Evolutionary conservation across 2,329 filamentous ascomycete species (phyloP), one percentile per base, ranked within the genome.

Genomic region (Trichoderma sp.): DNA sequence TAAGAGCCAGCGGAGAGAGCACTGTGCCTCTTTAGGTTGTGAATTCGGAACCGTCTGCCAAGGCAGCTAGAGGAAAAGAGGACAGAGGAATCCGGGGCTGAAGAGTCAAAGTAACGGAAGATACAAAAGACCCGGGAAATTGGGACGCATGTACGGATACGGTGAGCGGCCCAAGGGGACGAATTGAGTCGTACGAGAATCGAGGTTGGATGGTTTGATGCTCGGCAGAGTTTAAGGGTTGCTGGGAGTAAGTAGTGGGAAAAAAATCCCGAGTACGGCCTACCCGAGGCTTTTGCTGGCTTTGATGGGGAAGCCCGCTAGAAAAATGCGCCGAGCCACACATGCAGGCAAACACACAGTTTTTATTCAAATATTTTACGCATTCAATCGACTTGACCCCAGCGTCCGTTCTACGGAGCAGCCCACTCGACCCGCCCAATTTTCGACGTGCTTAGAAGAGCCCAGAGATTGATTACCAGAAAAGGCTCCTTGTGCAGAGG

Each of bases 401-500:
- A 65, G 58, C 68, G 65, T 65, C 68, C 61, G 61, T 69, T 69
- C 29, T 65, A 69, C 68, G 68, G 68, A 69, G 55, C 37, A 69
- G 55, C 37, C 47, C 59, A 8, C 57, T 43, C 53, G 49, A 68
- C 66, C 66, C 66, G 56, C 65, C 13, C n/a, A 47, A 21, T 53
- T 37, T 60, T 37, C 57, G 59, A 68, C 4, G 24, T 56, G 59
- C 59, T 52, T 62, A 35, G 35, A 29, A 55, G 52, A 13, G 8
- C n/a, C 27, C 33, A 35, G 33, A 27, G 24, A 65, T 56, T 59
- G 47, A 58, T 53, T 40, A 52, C n/a, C 21, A 58, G 63, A 27
- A 58, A 47, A 66, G 57, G 63, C 4, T 47, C 64, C 52, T 52
- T 59, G 55, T 31, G 11, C 31, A 56, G 66, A 21, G n/a, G 65